Base-by-base conservation (phyloP, 352 stramenopile species). In the Phytopythium vexans region DNA sequence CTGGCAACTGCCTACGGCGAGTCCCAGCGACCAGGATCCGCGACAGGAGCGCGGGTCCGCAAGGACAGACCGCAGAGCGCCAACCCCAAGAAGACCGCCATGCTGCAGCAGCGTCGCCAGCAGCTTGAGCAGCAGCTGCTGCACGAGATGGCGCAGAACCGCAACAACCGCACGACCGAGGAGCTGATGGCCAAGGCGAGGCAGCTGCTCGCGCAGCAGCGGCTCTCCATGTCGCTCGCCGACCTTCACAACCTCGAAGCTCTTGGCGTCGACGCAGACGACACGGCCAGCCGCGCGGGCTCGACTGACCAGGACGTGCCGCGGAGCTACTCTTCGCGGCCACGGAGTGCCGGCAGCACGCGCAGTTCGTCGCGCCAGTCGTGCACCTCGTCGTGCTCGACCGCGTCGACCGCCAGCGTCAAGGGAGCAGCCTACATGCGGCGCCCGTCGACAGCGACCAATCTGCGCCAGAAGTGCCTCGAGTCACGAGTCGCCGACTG, bases 401-500 rank as follows among this genome's bases (percentile, higher is more conserved):
- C 44, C 5, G 52, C 47, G n/a, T 59, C 44, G 15, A 53, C 41
- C 12, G 62, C 66, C 40, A 77, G 60, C 34, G 59, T 90, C 15
- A 77, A 68, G 31, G 62, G 79, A 4, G 79, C 72, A 14, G 63
- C 74, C 8, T 90, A 88, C 60, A 67, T 87, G 68, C 72, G 71
- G 49, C 66, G 77, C 5, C 72, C 77, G 14, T 67, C 77, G 34
- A 88, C 72, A 4, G 65, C 77, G 4, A 77, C 88, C 54, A 70
- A 80, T 33, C 74, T 90, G 14, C 68, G 79, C 4, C 79, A 86
- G 40, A 86, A 90, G 42, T 90, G 79, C 16, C 54, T 88, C 34
- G 77, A 90, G 60, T 84, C 70, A 8, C 64, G 79, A 35, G 51
- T 74, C 12, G 62, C 60, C 33, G 47, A 50, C 14, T 43, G 59